phyloP scores from a whole-genome alignment of 2,329 filamentous ascomycete genomes.

The Colletotrichum nymphaeae region DNA sequence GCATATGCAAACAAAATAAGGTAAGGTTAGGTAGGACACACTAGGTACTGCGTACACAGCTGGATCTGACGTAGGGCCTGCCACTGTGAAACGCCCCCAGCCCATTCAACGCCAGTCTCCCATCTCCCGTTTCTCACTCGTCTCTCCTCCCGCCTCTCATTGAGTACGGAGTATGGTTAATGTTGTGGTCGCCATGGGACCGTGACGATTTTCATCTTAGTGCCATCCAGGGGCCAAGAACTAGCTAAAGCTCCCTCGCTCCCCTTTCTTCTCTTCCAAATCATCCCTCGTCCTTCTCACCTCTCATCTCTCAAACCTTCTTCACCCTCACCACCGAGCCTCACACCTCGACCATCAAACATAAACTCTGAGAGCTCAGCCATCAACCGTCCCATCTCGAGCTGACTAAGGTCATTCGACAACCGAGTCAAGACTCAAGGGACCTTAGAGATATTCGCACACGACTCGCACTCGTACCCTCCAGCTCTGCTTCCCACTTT shows the following conservation, averaged over 20 bases:
- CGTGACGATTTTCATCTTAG: not conserved
- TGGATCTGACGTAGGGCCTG: conserved; percentile 6
- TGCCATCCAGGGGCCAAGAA: not conserved
- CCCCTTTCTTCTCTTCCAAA: not conserved
- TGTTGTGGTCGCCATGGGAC: not conserved
- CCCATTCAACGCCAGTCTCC: not conserved
- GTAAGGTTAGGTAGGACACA: not conserved
- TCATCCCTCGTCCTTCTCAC: not conserved
- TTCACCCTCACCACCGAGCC: not conserved
- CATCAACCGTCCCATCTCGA: not conserved
- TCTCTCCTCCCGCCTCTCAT: not conserved
- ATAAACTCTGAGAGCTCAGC: not conserved
- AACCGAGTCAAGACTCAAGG: not conserved
- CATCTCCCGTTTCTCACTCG: not conserved
- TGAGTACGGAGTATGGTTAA: too few species aligned
- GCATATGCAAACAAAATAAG: too few species aligned
- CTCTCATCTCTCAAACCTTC: not conserved
- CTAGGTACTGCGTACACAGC: not conserved
- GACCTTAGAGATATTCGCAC: not conserved
- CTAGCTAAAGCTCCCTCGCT: not conserved
- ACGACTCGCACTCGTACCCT: conserved; percentile 28
- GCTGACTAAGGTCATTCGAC: not conserved
- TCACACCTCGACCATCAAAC: too few species aligned
- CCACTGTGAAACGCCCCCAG: conserved; percentile 4
- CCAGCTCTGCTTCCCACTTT: conserved; percentile 23